Evolutionary conservation across 139 green algal genomes (phyloP).

Genomic region (Micromonas pusilla): DNA sequence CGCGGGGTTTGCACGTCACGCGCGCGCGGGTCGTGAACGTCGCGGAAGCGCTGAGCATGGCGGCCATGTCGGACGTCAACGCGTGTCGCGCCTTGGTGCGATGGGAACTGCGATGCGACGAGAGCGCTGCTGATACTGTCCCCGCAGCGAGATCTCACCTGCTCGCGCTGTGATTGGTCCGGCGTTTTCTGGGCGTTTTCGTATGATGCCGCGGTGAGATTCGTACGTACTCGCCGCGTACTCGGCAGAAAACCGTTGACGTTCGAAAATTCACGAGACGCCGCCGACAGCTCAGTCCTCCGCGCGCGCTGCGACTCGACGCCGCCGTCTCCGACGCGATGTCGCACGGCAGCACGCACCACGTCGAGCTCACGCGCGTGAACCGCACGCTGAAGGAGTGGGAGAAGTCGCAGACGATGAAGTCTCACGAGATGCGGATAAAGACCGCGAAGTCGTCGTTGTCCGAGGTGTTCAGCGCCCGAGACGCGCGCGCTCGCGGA

Average conservation of each 20-base stretch:
- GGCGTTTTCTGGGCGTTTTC: too few relatives aligned
- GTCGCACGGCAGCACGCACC: background rate
- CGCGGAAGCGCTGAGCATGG: background rate
- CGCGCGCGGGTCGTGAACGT: background rate
- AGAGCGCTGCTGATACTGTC: too few relatives aligned
- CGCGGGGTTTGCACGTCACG: background rate
- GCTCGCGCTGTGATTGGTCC: too few relatives aligned
- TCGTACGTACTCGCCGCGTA: too few relatives aligned
- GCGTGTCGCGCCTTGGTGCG: too few relatives aligned
- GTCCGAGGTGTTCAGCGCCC: background rate
- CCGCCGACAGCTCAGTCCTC: background rate
- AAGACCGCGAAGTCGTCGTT: background rate
- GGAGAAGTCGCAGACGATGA: background rate
- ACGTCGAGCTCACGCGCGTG: too few relatives aligned
- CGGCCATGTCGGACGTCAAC: too few relatives aligned
- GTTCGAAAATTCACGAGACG: background rate
- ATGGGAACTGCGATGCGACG: too few relatives aligned
- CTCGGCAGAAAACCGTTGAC: too few relatives aligned
- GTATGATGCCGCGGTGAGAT: too few relatives aligned
- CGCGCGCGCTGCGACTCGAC: background rate
- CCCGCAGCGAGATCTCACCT: too few relatives aligned
- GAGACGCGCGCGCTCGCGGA: too few relatives aligned
- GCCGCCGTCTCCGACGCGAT: background rate
- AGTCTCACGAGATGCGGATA: background rate
- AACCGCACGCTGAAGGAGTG: background rate